Evolutionary conservation across 345 rosid genomes (phyloP), one percentile per base, ranked within the genome.

Genomic region (Erysimum cheiranthoides): DNA sequence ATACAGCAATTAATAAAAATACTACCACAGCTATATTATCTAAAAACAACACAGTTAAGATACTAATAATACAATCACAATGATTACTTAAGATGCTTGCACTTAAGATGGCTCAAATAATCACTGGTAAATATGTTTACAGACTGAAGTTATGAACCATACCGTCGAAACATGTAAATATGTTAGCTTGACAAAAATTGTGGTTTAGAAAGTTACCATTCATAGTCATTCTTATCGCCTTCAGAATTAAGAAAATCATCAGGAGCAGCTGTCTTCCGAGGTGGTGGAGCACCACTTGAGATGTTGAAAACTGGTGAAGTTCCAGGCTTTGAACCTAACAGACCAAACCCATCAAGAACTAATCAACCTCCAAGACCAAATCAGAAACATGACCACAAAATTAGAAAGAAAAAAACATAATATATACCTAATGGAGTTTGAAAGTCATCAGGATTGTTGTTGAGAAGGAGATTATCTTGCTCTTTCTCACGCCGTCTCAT

Each of bases 211-310:
- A 45, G 13, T 66, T 86, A 96, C 99, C 99, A 96, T 79, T 96
- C 98, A 68, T 96, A 96, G 68, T 96, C 99, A 79, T 86, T 93
- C 71, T 93, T 96, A 77, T 96, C 99, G 68, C 81, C 81, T 28
- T 96, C 99, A 30, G 98, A 90, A 77, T 84, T 89, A 11, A 96
- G 97, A 79, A 96, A 96, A 82, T 96, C 99, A 77, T 93, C 99
- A 2, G 71, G 50, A 68, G 89, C 87, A 40, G 84, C 85, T 21
- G 84, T 60, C 86, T 89, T 93, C 45, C 98, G 79, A 47, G 52
- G 27, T 3, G 84, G 39, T 14, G 84, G 79, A 16, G 85, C 59
- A 8, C 87, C 68, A 35, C 91, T 79, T 3, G 97, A 82, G 78
- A 96, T 80, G 70, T 85, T 91, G 73, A 93, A 93, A 35, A 96